Conservation (phyloP, 768 basidiomycete species). For the Termitomyces sp. region DNA sequence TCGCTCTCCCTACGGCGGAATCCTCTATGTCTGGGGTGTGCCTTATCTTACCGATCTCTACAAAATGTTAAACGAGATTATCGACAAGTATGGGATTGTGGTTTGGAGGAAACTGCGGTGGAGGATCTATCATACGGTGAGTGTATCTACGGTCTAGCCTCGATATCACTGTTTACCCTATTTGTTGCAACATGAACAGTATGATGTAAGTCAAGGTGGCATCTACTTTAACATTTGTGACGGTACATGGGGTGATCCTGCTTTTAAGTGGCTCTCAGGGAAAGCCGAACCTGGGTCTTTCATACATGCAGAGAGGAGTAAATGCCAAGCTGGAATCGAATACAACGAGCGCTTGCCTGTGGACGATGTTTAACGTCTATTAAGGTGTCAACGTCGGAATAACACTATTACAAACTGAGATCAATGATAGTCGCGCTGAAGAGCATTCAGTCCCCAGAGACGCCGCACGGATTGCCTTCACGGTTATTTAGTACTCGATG, state of each 20-base stretch:
- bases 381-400: neutral
- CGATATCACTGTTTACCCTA: neutral
- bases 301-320: conserved; percentile 1
- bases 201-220: neutral
- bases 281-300: neutral
- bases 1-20: neutral
- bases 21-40: neutral
- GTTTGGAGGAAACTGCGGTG: neutral
- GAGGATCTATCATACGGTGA: neutral
- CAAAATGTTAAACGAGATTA: neutral
- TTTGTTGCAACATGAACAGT: neutral
- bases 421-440: neutral
- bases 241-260: neutral
- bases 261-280: neutral
- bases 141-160: neutral
- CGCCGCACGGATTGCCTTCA: neutral
- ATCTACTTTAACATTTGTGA: neutral
- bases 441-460: neutral
- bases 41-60: neutral
- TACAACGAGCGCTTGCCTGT: neutral
- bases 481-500: neutral
- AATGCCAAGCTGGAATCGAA: neutral
- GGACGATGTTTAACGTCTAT: neutral
- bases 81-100: neutral
- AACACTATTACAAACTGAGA: neutral